Evolutionary conservation across 2,329 filamentous ascomycete species (phyloP).

Genomic region (Aspergillus sp.): DNA sequence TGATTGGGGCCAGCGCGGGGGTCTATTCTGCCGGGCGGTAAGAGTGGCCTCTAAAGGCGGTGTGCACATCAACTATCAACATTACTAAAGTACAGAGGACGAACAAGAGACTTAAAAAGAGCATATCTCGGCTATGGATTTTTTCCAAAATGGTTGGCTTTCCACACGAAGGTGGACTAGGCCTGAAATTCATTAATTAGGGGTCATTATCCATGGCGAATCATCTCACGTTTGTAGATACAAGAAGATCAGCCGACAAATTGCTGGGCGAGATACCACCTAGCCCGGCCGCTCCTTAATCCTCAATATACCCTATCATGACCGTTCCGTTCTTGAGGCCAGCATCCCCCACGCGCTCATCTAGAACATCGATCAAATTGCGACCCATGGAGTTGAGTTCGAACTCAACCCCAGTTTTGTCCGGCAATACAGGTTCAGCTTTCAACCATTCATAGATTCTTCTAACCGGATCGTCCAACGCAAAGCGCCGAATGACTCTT

Average conservation of each 20-base stretch:
- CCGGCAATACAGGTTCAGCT: constrained; percentile 72
- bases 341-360: constrained; percentile 73
- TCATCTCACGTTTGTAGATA: neutral
- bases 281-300: constrained; percentile 28
- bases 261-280: neutral
- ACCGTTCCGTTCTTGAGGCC: constrained; percentile 90
- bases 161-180: neutral
- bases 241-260: neutral
- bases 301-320: constrained; percentile 86
- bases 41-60: constrained; percentile 10
- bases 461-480: constrained; percentile 70
- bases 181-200: neutral
- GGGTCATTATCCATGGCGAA: constrained; percentile 2
- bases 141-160: neutral
- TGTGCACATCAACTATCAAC: neutral
- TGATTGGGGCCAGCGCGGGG: constrained; percentile 28
- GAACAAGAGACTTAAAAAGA: neutral
- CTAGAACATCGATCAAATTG: constrained; percentile 75
- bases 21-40: constrained; percentile 34
- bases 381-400: constrained; percentile 86
- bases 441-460: constrained; percentile 97
- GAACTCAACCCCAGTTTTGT: constrained; percentile 75
- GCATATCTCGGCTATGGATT: neutral
- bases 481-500: constrained; percentile 84
- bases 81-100: no score